Conservation (phyloP, 1,284 basidiomycete genomes). For the Trichosporon asahii region DNA sequence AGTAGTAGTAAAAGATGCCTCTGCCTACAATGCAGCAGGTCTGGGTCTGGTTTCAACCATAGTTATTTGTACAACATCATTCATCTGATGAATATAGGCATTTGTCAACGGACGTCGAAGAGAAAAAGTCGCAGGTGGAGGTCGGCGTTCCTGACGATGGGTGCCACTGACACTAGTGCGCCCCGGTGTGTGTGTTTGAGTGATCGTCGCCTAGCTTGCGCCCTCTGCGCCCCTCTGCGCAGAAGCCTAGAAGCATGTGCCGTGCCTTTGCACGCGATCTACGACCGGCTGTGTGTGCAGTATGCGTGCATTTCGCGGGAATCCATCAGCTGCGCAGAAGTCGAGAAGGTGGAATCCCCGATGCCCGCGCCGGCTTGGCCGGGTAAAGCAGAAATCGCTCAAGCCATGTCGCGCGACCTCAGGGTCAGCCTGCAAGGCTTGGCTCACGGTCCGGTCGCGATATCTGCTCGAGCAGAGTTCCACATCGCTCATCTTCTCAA, state of each 20-base stretch:
- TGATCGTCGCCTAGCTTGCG: neutral
- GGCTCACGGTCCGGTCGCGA: neutral
- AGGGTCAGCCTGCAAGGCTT: neutral
- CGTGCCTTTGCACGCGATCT: neutral
- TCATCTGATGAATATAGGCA: slow-evolving; percentile 25
- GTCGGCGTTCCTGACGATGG: neutral
- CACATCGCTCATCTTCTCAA: neutral
- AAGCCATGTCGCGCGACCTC: neutral
- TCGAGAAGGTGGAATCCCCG: neutral
- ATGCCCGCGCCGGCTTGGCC: neutral
- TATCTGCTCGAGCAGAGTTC: neutral
- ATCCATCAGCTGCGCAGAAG: too few species aligned
- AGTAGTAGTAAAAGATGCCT: slow-evolving; percentile 6
- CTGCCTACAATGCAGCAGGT: neutral
- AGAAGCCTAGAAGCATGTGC: neutral
- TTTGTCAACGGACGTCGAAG: neutral
- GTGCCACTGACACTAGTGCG: neutral
- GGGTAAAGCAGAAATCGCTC: neutral
- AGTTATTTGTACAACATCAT: slow-evolving; percentile 26
- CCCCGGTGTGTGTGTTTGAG: too few species aligned
- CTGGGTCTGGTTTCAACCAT: slow-evolving; percentile 18
- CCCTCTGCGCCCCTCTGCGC: neutral
- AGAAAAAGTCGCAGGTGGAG: neutral
- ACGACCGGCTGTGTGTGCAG: too few species aligned
- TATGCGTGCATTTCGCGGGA: neutral